These are phyloP conservation scores for Boletales sp. DNA, from an alignment of 768 basidiomycete genomes.

Conservation along the genomic window DNA sequence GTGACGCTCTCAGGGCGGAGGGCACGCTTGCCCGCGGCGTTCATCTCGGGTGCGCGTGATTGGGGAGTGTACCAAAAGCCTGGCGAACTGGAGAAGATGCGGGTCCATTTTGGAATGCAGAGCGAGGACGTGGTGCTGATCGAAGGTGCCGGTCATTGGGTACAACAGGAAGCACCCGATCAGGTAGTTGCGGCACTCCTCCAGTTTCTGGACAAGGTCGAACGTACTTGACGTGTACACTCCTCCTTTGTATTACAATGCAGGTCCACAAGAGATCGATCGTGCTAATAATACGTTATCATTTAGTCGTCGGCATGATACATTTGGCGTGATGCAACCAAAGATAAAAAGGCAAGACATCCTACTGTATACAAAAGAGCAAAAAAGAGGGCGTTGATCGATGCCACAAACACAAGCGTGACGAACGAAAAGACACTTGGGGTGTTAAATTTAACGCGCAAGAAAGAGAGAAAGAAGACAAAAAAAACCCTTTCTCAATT, in stretches of 20 bases:
- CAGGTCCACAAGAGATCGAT: slow-evolving; percentile 5
- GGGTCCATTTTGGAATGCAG: slow-evolving; percentile 28
- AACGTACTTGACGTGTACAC: background rate
- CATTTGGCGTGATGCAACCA: slow-evolving; percentile 21
- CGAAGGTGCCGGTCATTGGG: slow-evolving; percentile 61
- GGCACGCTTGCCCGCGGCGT: slow-evolving; percentile 54
- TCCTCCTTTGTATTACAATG: slow-evolving; percentile 11
- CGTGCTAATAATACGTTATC: slow-evolving; percentile 15
- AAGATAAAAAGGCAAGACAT: slow-evolving; percentile 1
- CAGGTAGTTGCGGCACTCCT: slow-evolving; percentile 39
- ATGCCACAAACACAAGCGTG: slow-evolving; percentile 4
- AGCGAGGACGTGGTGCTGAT: slow-evolving; percentile 49
- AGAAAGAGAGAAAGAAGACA: background rate
- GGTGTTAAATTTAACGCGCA: slow-evolving; percentile 6
- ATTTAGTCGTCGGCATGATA: slow-evolving; percentile 19
- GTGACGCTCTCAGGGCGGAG: slow-evolving; percentile 42
- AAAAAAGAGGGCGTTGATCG: slow-evolving; percentile 1
- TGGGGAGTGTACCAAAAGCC: slow-evolving; percentile 61
- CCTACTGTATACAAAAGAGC: slow-evolving; percentile 26
- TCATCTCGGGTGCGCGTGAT: slow-evolving; percentile 51
- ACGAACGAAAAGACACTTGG: background rate
- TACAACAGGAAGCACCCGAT: slow-evolving; percentile 52
- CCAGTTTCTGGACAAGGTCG: slow-evolving; percentile 36
- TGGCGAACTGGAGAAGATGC: slow-evolving; percentile 46
- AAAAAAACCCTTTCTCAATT: background rate